These are phyloP conservation scores for Przewalskia tangutica DNA, from an alignment of 257 asterid species.

Conservation along the genomic window DNA sequence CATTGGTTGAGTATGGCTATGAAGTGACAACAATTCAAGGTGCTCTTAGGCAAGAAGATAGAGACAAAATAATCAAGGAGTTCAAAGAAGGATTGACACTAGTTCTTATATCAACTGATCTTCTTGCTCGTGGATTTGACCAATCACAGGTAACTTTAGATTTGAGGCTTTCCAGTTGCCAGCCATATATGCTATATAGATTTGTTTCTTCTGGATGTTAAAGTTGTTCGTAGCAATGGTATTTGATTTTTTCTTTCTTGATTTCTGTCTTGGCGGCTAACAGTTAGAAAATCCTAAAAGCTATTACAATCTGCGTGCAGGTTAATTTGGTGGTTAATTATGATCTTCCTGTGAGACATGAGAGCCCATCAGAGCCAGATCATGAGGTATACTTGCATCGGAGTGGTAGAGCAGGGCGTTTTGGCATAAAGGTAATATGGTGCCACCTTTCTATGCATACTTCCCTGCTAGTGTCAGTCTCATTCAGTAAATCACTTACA, in stretches of 20 bases:
- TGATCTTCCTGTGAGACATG: conserved; percentile 58
- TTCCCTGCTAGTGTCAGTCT: not conserved
- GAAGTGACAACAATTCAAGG: conserved; percentile 97
- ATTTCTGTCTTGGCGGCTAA: not conserved
- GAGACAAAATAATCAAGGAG: conserved; percentile 74
- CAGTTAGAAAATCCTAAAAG: not conserved
- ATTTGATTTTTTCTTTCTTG: not conserved
- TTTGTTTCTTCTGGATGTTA: not conserved
- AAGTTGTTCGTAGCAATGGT: not conserved
- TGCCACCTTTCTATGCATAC: not conserved
- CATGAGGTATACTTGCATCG: conserved; percentile 89
- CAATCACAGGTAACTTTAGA: conserved; percentile 54
- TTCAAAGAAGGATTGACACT: conserved; percentile 82
- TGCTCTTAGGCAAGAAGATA: conserved; percentile 49
- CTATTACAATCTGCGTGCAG: conserved; percentile 20
- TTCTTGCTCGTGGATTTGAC: conserved; percentile 95
- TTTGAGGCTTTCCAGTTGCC: not conserved
- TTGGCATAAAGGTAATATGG: conserved; percentile 74
- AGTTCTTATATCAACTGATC: conserved; percentile 86
- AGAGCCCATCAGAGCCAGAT: conserved; percentile 53
- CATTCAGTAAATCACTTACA: not conserved
- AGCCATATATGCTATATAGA: not conserved
- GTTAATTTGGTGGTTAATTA: conserved; percentile 89
- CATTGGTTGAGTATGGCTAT: conserved; percentile 52
- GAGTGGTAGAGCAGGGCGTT: conserved; percentile 97